Conservation (phyloP, 2,329 filamentous ascomycete species). For the Fusarium nanum region DNA sequence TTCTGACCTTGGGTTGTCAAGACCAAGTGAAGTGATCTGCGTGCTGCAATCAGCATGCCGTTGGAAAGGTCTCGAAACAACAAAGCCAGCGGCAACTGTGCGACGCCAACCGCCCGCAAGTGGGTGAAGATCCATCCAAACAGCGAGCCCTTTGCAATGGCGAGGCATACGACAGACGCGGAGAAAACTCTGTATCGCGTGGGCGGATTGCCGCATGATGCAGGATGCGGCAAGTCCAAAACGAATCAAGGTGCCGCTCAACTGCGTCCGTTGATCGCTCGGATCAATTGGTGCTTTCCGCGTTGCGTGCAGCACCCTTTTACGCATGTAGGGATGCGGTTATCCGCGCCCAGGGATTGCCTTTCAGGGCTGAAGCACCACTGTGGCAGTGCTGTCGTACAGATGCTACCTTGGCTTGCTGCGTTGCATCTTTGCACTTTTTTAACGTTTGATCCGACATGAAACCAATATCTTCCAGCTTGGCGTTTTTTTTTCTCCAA, state of each 20-base stretch:
- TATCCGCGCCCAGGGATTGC: slow-evolving; percentile 21
- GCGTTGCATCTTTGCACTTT: slow-evolving; percentile 22
- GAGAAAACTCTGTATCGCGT: slow-evolving; percentile 37
- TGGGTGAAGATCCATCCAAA: slow-evolving; percentile 20
- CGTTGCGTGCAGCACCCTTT: neutral
- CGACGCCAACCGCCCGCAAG: slow-evolving; percentile 20
- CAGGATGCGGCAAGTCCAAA: slow-evolving; percentile 37
- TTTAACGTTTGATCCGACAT: slow-evolving; percentile 22
- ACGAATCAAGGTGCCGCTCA: slow-evolving; percentile 38
- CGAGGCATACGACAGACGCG: slow-evolving; percentile 29
- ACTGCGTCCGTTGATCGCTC: slow-evolving; percentile 41
- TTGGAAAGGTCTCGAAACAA: slow-evolving; percentile 21
- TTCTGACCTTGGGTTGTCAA: slow-evolving; percentile 3
- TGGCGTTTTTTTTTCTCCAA: neutral
- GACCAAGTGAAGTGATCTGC: slow-evolving; percentile 13
- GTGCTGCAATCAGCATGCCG: slow-evolving; percentile 9
- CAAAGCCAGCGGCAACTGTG: slow-evolving; percentile 20
- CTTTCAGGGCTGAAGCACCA: slow-evolving; percentile 37
- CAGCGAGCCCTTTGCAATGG: slow-evolving; percentile 12
- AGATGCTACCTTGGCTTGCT: slow-evolving; percentile 24
- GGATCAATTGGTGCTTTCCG: slow-evolving; percentile 42
- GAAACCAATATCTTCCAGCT: slow-evolving; percentile 1
- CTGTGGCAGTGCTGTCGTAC: slow-evolving; percentile 37
- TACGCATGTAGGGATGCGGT: slow-evolving; percentile 22
- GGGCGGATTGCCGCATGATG: slow-evolving; percentile 34